Percentiles rank a stretch among this genome's conserved stretches.
Conservation (phyloP, 2,329 filamentous ascomycete species). For the Penicillium sp. region DNA sequence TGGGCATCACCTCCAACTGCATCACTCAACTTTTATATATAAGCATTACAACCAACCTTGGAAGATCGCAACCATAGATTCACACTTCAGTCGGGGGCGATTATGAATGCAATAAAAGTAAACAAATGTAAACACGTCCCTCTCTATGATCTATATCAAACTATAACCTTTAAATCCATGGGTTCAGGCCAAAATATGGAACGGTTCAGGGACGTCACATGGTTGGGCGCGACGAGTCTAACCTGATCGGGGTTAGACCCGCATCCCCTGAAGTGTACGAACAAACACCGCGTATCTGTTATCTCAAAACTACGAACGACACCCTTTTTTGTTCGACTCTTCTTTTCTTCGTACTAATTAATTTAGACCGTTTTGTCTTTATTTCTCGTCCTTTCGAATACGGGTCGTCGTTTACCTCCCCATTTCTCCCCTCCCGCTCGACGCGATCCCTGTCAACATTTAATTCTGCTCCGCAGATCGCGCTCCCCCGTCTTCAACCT, state of each 20-base stretch:
- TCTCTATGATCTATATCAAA: too few relatives aligned
- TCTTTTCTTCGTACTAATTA: conserved; percentile 15
- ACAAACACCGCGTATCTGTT: conserved; percentile 24
- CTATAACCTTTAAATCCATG: background rate
- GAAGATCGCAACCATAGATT: too few relatives aligned
- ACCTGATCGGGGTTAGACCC: conserved; percentile 13
- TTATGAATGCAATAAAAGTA: too few relatives aligned
- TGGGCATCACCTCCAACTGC: too few relatives aligned
- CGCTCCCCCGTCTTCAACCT: conserved; percentile 15
- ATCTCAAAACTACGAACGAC: conserved; percentile 3
- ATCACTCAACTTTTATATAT: too few relatives aligned
- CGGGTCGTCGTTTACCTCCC: background rate
- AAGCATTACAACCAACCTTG: too few relatives aligned
- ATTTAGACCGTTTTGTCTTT: conserved; percentile 14
- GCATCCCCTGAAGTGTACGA: conserved; percentile 26
- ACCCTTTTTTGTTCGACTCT: conserved; percentile 8
- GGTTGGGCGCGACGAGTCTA: conserved; percentile 19
- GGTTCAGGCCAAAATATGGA: background rate
- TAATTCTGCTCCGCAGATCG: conserved; percentile 13
- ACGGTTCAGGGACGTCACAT: conserved; percentile 21
- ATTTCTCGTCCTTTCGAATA: background rate
- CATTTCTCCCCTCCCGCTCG: background rate
- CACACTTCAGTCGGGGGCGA: too few relatives aligned
- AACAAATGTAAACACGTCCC: too few relatives aligned
- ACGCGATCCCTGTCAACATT: conserved; percentile 23